Evolutionary conservation across 805 yeast species (phyloP).

Genomic region (Sugiyamaella smithiae): DNA sequence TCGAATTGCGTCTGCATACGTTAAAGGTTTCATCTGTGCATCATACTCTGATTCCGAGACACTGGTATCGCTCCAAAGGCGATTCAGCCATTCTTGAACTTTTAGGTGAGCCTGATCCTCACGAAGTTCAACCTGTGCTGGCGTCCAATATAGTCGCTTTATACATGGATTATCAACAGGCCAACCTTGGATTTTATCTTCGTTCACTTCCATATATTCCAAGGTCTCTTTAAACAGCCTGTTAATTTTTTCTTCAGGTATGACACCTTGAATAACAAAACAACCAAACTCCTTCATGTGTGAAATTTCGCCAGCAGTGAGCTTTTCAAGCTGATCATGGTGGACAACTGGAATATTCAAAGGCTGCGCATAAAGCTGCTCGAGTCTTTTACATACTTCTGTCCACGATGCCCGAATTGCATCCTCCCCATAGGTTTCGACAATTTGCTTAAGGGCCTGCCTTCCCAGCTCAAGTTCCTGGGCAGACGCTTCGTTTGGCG

Average conservation of each 20-base stretch:
- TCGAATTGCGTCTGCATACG: conserved; percentile 44
- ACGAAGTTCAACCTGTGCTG: not conserved
- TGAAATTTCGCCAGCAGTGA: not conserved
- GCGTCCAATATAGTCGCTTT: not conserved
- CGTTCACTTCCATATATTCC: not conserved
- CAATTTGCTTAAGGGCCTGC: not conserved
- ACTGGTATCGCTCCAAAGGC: not conserved
- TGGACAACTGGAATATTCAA: not conserved
- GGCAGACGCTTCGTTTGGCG: not conserved
- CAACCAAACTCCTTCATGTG: not conserved
- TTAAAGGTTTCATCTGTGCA: conserved; percentile 26
- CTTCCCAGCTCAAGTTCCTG: not conserved
- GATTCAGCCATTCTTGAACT: not conserved
- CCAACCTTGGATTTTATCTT: not conserved
- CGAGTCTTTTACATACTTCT: not conserved
- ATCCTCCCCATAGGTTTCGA: not conserved
- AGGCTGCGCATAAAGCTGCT: not conserved
- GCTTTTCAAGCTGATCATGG: not conserved
- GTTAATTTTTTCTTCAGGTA: not conserved
- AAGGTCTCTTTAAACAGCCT: not conserved
- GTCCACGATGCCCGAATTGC: not conserved
- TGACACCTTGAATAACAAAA: not conserved
- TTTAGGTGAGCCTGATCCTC: not conserved
- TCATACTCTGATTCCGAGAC: not conserved
- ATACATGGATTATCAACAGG: not conserved